Base-by-base conservation (phyloP, 1,284 basidiomycete species). In the Cyathus olla region DNA sequence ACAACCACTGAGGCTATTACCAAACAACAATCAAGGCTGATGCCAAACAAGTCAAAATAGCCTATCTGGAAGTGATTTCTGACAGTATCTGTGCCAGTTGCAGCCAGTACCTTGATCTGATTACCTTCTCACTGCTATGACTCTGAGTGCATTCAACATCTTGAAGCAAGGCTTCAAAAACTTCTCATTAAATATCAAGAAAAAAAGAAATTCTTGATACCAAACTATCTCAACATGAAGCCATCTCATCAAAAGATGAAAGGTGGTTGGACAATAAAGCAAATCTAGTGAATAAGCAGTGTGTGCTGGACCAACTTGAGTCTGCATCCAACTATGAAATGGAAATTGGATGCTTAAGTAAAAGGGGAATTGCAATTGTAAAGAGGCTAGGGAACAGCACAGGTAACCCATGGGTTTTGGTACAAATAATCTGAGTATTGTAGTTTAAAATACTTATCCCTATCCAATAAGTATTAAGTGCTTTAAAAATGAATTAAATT, bases 361-460 rank as follows among this genome's bases (percentile, higher is more conserved):
- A 56, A 49, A 19, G 26, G 24, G 27, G 39, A 24, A 56, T 57
- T 31, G 42, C 55, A 40, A 48, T 60, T 50, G 59, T 57, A 46
- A 50, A 57, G 35, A 57, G 40, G 59, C 55, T 60, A 55, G 57
- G 59, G 46, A 44, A 50, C 42, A 49, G 55, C 46, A 55, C 39
- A 26, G 46, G 55, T 17, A 42, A 60, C 35, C 48, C 67, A 70
- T 54, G 35, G 31, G 17, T 64, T 59, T 39, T 65, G 59, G 64
- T n/a, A 50, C 15, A 60, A 62, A 22, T 22, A 50, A 17, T 50
- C 21, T 44, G 66, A 53, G 40, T 10, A 48, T 22, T 11, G 13
- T 24, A 35, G n/a, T 40, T 40, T n/a, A n/a, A n/a, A n/a, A 40
- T 40, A 11, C 39, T 40, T 40, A 11, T 40, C 11, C n/a, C n/a